Evolutionary conservation across 2,329 filamentous ascomycete genomes (phyloP).

Genomic region (Blumeriella jaapii): DNA sequence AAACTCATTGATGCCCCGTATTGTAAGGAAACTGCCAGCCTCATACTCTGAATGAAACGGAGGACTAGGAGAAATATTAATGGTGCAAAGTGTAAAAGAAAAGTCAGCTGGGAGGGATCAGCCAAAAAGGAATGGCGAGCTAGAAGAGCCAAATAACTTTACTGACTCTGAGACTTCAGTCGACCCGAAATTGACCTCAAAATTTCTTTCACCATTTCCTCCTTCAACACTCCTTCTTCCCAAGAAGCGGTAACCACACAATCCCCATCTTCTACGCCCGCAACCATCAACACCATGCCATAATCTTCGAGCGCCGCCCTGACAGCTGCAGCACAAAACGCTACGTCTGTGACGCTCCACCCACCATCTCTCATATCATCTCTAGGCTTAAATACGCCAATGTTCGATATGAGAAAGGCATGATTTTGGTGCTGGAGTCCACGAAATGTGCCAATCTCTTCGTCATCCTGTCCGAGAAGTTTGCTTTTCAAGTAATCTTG

Average conservation of each 20-base stretch:
- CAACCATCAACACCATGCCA: conserved; percentile 9
- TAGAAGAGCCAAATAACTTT: background rate
- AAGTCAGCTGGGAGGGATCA: background rate
- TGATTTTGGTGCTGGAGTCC: conserved; percentile 10
- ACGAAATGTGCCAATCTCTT: conserved; percentile 9
- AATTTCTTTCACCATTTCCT: conserved; percentile 9
- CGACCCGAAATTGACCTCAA: conserved; percentile 4
- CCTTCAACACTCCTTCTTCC: conserved; percentile 11
- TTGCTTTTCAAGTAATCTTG: conserved; percentile 7
- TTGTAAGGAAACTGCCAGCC: too few species aligned
- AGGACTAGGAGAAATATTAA: background rate
- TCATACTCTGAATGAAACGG: too few species aligned
- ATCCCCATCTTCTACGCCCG: conserved; percentile 8
- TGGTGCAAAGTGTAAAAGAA: background rate
- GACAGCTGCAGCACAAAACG: conserved; percentile 11
- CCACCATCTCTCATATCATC: conserved; percentile 6
- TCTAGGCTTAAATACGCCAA: conserved; percentile 10
- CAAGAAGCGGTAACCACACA: conserved; percentile 10
- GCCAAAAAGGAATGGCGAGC: too few species aligned
- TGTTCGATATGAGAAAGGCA: conserved; percentile 11
- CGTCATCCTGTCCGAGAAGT: conserved; percentile 12
- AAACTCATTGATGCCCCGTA: too few species aligned
- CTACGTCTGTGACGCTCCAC: conserved; percentile 8
- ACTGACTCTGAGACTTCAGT: conserved; percentile 5
- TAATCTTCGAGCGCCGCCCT: conserved; percentile 9